phyloP scores from a whole-genome alignment of 2,329 filamentous ascomycete genomes.

The Aspergillus amoenus region DNA sequence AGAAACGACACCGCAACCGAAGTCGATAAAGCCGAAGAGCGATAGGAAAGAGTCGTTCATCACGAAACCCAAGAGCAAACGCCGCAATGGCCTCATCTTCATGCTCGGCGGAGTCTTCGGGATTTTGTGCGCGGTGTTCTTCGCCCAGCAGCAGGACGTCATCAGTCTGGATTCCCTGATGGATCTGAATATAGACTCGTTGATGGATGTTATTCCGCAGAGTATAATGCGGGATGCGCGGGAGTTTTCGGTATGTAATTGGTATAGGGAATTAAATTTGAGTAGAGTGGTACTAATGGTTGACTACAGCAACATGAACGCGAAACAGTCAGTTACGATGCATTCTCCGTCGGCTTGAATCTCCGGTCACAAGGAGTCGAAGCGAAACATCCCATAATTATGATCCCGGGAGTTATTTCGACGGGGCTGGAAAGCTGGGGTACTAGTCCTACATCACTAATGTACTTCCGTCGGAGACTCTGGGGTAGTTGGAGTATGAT shows the following conservation, averaged over 20 bases:
- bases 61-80: constrained; percentile 57
- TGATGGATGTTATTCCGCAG: constrained; percentile 85
- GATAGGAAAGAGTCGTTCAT: constrained; percentile 25
- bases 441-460: constrained; percentile 77
- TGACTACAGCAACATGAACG: constrained; percentile 70
- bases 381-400: constrained; percentile 86
- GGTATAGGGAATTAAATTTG: not conserved
- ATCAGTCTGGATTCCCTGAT: constrained; percentile 75
- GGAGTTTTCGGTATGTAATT: constrained; percentile 69
- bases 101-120: constrained; percentile 86
- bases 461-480: constrained; percentile 89
- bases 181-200: constrained; percentile 74
- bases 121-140: constrained; percentile 82
- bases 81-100: constrained; percentile 80
- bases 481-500: constrained; percentile 99
- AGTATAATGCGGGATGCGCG: constrained; percentile 82
- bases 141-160: constrained; percentile 84
- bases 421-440: constrained; percentile 97
- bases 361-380: constrained; percentile 75
- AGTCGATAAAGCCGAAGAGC: not conserved
- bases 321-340: constrained; percentile 86
- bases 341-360: constrained; percentile 86
- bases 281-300: not conserved
- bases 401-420: constrained; percentile 97
- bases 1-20: not conserved